Evolutionary conservation across 2,329 filamentous ascomycete genomes (phyloP).

Genomic region (Mollisia scopiformis): DNA sequence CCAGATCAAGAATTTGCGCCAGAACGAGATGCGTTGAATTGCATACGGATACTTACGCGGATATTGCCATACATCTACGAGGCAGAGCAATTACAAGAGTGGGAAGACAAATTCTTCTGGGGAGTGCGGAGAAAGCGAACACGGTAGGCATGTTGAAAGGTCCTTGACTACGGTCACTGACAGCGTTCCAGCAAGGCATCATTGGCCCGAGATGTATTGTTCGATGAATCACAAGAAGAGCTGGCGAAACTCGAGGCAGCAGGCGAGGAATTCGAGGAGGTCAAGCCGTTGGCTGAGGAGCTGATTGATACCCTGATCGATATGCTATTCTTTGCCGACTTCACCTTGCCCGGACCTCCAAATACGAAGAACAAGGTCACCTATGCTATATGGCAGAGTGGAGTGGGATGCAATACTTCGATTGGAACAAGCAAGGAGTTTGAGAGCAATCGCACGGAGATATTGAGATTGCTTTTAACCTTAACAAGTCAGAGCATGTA

Average conservation of each 20-base stretch:
- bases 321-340: constrained; percentile 86
- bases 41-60: constrained; percentile 86
- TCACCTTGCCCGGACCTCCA: constrained; percentile 78
- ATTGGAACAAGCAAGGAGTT: constrained; percentile 88
- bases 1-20: constrained; percentile 82
- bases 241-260: constrained; percentile 51
- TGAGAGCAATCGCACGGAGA: constrained; percentile 90
- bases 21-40: constrained; percentile 91
- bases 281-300: constrained; percentile 88
- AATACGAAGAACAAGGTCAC: constrained; percentile 78
- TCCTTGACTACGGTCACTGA: constrained; percentile 21
- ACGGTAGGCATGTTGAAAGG: constrained; percentile 26
- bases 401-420: constrained; percentile 90
- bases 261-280: constrained; percentile 73
- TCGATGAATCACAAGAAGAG: constrained; percentile 71
- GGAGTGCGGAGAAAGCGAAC: constrained; percentile 71
- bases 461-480: constrained; percentile 82
- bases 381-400: constrained; percentile 97
- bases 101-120: constrained; percentile 98
- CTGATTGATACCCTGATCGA: constrained; percentile 89
- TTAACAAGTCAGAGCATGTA: constrained; percentile 94
- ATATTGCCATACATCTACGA: constrained; percentile 93
- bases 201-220: constrained; percentile 76
- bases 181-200: constrained; percentile 53
- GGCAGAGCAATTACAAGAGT: constrained; percentile 76